Evolutionary conservation across 176 grass and related monocot species (phyloP).

Genomic region (Poa pratensis): DNA sequence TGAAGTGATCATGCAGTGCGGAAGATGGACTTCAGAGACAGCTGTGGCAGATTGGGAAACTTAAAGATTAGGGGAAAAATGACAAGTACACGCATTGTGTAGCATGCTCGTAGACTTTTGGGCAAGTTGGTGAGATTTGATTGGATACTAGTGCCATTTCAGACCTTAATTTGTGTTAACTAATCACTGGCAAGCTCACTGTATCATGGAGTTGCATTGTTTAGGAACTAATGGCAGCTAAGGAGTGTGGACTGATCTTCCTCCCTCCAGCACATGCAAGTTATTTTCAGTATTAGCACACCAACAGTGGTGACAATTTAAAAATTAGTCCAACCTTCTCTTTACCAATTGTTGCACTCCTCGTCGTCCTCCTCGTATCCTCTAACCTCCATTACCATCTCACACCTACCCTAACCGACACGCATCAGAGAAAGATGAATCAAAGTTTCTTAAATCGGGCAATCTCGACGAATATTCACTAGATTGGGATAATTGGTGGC

Average conservation of each 20-base stretch:
- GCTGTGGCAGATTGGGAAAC: neutral
- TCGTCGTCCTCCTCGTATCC: no score
- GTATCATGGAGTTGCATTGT: neutral
- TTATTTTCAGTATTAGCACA: neutral
- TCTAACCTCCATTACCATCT: no score
- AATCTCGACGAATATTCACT: no score
- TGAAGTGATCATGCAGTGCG: neutral
- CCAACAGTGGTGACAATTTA: neutral
- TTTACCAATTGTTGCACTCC: no score
- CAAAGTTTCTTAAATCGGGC: no score
- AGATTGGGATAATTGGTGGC: no score
- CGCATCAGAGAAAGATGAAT: no score
- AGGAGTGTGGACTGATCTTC: neutral
- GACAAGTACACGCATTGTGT: neutral
- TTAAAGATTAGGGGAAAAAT: neutral
- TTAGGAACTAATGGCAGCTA: neutral
- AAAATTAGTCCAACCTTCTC: neutral
- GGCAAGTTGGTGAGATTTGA: neutral
- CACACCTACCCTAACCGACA: no score
- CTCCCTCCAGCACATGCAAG: neutral
- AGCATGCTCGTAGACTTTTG: slow-evolving; percentile 3
- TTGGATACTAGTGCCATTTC: neutral
- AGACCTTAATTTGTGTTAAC: neutral
- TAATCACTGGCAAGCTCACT: neutral
- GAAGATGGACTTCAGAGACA: neutral